Evolutionary conservation across 305 asterid species (phyloP).

Genomic region (Lippia alba): DNA sequence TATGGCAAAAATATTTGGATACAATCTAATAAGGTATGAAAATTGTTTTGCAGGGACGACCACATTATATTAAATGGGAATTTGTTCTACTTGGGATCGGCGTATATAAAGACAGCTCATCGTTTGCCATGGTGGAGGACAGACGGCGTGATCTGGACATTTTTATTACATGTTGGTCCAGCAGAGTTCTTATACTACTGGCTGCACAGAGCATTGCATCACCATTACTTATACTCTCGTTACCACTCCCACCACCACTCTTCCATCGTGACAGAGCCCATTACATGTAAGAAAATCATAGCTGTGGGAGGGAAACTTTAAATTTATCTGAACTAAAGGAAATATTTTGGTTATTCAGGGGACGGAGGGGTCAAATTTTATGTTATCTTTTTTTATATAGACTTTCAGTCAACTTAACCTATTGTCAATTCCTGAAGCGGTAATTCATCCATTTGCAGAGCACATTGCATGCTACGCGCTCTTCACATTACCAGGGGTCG

Average conservation of each 20-base stretch:
- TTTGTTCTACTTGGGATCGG: constrained; percentile 37
- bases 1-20: not conserved
- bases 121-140: constrained; percentile 48
- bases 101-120: constrained; percentile 34
- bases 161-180: constrained; percentile 52
- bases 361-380: too few relatives aligned
- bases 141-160: constrained; percentile 49
- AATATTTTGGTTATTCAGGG: too few relatives aligned
- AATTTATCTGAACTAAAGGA: too few relatives aligned
- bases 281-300: constrained; percentile 51
- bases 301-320: too few relatives aligned
- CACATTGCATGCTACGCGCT: constrained; percentile 54
- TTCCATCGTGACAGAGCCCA: constrained; percentile 70
- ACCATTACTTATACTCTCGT: constrained; percentile 66
- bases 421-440: constrained; percentile 44
- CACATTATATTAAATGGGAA: constrained; percentile 57
- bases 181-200: constrained; percentile 69
- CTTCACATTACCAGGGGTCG: constrained; percentile 45
- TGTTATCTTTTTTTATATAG: not conserved
- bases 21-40: constrained; percentile 9
- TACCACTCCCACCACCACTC: constrained; percentile 81
- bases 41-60: constrained; percentile 57
- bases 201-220: constrained; percentile 72
- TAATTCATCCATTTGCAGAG: constrained; percentile 67
- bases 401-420: not conserved